These are phyloP conservation scores for Allomyces macrogynus DNA, from an alignment of 192 early-diverging fungal genomes.

Conservation along the genomic window DNA sequence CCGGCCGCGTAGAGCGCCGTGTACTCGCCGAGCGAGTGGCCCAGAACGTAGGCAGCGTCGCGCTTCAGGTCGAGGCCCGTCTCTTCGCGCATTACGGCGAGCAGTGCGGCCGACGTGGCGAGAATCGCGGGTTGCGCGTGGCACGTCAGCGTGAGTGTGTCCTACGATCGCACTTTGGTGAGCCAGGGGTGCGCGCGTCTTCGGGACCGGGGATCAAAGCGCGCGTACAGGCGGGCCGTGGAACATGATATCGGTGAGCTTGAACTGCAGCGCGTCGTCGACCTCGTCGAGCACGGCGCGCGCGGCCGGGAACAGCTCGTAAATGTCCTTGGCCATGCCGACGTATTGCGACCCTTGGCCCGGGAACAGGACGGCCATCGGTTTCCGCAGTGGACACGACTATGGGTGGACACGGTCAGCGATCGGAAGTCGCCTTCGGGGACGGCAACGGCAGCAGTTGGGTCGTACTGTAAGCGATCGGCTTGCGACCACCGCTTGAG, in stretches of 20 bases:
- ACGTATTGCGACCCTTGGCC: constrained; percentile 21
- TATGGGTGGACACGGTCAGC: not conserved
- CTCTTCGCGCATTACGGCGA: constrained; percentile 54
- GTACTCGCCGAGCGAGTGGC: constrained; percentile 91
- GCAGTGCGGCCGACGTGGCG: constrained; percentile 66
- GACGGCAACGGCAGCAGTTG: no score
- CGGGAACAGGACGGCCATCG: not conserved
- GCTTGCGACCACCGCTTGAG: not conserved
- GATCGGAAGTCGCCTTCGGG: no score
- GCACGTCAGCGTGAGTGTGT: constrained; percentile 34
- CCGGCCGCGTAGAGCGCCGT: constrained; percentile 48
- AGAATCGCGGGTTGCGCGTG: constrained; percentile 89
- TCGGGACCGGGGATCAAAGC: not conserved
- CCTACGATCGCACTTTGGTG: constrained; percentile 5
- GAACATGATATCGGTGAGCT: constrained; percentile 64
- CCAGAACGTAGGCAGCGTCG: constrained; percentile 57
- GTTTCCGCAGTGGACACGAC: not conserved
- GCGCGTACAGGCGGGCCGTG: constrained; percentile 44
- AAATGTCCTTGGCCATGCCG: constrained; percentile 86
- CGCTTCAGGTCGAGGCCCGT: constrained; percentile 54
- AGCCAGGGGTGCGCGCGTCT: not conserved
- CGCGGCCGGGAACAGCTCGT: constrained; percentile 46
- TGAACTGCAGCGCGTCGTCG: constrained; percentile 58
- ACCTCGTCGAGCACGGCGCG: constrained; percentile 70
- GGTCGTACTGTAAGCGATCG: not conserved